A percentile compares a stretch with the other conserved stretches of the same genome.
phyloP scores from a whole-genome alignment of 208 protist genomes.

The Zelonia costaricensis region DNA sequence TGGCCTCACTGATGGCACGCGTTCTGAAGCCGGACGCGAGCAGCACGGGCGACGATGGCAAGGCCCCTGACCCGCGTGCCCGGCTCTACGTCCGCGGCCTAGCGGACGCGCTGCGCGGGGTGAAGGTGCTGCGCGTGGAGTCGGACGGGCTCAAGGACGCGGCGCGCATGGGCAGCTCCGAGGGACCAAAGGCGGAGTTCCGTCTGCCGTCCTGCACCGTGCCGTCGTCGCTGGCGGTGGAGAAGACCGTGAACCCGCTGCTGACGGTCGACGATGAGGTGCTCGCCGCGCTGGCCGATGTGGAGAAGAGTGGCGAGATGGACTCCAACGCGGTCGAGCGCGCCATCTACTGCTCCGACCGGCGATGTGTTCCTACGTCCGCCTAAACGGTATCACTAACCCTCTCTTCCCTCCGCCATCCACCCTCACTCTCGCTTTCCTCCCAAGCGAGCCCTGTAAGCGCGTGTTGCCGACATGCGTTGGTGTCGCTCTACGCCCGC shows the following conservation, averaged over 20 bases:
- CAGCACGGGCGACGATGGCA: neutral
- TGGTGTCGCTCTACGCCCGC: too few relatives aligned
- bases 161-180: conserved; percentile 2
- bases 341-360: conserved; percentile 48
- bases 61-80: conserved; percentile 1
- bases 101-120: conserved; percentile 22
- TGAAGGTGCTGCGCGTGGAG: conserved; percentile 36
- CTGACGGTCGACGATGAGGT: conserved; percentile 53
- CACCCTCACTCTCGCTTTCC: too few relatives aligned
- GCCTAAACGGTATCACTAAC: too few relatives aligned
- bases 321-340: conserved; percentile 29
- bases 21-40: neutral
- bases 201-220: conserved; percentile 61
- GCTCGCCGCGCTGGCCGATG: conserved; percentile 28
- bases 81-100: conserved; percentile 26
- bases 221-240: conserved; percentile 62
- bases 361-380: conserved; percentile 14
- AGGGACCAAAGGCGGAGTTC: conserved; percentile 5
- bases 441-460: too few relatives aligned
- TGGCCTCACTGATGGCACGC: conserved; percentile 37
- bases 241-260: conserved; percentile 66
- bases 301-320: conserved; percentile 21
- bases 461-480: too few relatives aligned
- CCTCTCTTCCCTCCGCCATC: too few relatives aligned
- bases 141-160: conserved; percentile 47